Evolutionary conservation across 2,329 filamentous ascomycete genomes (phyloP).

Genomic region (Fusarium succisae): DNA sequence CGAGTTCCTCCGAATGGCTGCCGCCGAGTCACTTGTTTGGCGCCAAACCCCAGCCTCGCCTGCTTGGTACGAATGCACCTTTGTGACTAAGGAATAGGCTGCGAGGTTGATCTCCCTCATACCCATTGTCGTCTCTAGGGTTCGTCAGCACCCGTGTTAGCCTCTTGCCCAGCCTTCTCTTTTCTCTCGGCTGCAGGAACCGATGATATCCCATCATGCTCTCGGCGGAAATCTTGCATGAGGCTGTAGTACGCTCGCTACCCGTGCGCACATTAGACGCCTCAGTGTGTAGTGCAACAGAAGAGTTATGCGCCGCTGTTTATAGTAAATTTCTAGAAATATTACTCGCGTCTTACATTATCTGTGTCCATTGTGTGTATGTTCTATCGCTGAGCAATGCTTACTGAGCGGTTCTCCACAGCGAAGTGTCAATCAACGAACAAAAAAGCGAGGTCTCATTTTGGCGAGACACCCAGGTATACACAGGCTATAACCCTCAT

Average conservation of each 20-base stretch:
- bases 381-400: slow-evolving; percentile 15
- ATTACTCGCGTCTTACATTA: slow-evolving; percentile 9
- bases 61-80: background rate
- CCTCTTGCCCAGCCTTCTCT: slow-evolving; percentile 18
- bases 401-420: background rate
- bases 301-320: slow-evolving; percentile 21
- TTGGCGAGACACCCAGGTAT: background rate
- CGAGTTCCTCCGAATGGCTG: slow-evolving; percentile 1
- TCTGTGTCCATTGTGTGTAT: slow-evolving; percentile 2
- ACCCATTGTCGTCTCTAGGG: slow-evolving; percentile 2
- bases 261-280: slow-evolving; percentile 20
- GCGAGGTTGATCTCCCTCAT: slow-evolving; percentile 9
- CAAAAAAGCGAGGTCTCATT: background rate
- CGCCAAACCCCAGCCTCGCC: slow-evolving; percentile 23
- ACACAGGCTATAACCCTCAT: background rate
- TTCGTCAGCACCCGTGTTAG: background rate
- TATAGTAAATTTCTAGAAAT: slow-evolving; percentile 29
- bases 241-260: slow-evolving; percentile 30
- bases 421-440: background rate
- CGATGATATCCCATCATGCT: slow-evolving; percentile 34
- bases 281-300: slow-evolving; percentile 29
- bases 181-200: slow-evolving; percentile 22
- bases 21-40: background rate
- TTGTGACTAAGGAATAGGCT: slow-evolving; percentile 21
- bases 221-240: slow-evolving; percentile 46